These are phyloP conservation scores for Selenicereus undatus DNA, from an alignment of 148 eudicot genomes.

Conservation along the genomic window DNA sequence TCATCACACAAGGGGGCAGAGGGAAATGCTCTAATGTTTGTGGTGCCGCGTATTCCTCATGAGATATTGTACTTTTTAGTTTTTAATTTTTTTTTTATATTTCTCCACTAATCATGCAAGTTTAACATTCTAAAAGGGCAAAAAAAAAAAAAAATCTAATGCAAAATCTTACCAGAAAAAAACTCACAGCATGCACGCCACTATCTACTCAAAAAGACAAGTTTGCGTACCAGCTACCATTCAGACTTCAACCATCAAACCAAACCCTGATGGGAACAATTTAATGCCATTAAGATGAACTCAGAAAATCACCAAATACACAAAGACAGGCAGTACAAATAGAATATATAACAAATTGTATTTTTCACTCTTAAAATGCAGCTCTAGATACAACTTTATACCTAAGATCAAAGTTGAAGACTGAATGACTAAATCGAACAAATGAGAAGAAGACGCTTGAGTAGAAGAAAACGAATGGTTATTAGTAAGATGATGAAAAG, in stretches of 20 bases:
- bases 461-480: background rate
- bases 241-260: no score
- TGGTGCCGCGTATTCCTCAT: constrained; percentile 9
- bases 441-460: background rate
- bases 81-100: background rate
- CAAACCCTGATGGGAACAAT: background rate
- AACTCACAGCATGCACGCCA: constrained; percentile 4
- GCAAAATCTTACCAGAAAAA: background rate
- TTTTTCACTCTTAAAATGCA: constrained; percentile 22
- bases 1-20: no score
- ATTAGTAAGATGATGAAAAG: constrained; percentile 11
- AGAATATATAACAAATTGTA: constrained; percentile 14
- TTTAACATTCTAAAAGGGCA: background rate
- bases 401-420: constrained; percentile 21
- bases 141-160: background rate
- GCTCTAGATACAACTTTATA: constrained; percentile 29
- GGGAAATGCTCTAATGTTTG: constrained; percentile 7
- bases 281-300: background rate
- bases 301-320: background rate
- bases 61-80: no score
- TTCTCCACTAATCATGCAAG: background rate
- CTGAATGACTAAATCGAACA: constrained; percentile 8
- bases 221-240: no score
- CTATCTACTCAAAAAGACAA: background rate
- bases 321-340: background rate